phyloP scores from a whole-genome alignment of 108 stramenopile species.

The Cyclostephanos invisitatus region DNA sequence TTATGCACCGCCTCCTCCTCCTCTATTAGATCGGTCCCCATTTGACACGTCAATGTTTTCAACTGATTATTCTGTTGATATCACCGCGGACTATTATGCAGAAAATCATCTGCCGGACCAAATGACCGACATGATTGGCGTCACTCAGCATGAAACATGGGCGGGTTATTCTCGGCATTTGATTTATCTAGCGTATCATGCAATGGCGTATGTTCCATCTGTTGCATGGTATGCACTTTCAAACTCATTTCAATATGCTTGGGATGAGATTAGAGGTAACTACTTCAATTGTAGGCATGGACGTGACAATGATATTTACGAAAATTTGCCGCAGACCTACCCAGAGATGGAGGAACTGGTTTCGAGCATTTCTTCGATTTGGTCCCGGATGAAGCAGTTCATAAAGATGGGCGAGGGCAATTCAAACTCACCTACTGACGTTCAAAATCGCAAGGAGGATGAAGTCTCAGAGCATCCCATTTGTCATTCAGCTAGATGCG shows the following conservation, averaged over 20 bases:
- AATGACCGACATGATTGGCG: background rate
- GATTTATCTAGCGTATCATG: background rate
- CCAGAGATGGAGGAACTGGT: background rate
- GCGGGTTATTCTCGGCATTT: conserved; percentile 29
- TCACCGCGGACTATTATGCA: background rate
- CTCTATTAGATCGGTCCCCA: background rate
- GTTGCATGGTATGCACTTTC: conserved; percentile 43
- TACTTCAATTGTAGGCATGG: background rate
- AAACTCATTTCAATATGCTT: conserved; percentile 33
- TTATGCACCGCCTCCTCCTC: conserved; percentile 48
- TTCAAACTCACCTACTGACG: background rate
- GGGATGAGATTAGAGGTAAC: conserved; percentile 19
- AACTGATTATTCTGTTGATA: background rate
- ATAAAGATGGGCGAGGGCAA: background rate
- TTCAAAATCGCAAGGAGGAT: background rate
- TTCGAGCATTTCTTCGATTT: background rate
- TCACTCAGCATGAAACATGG: conserved; percentile 34
- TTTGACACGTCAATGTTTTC: background rate
- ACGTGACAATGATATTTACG: background rate
- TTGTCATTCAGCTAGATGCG: conserved; percentile 16
- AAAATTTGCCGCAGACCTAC: background rate
- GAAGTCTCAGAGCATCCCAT: conserved; percentile 21
- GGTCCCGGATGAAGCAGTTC: background rate
- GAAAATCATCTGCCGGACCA: background rate
- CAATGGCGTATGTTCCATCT: conserved; percentile 9